Evolutionary conservation across 139 green algal genomes (phyloP).

Genomic region (Auxenochlorella pyrenoidosa): DNA sequence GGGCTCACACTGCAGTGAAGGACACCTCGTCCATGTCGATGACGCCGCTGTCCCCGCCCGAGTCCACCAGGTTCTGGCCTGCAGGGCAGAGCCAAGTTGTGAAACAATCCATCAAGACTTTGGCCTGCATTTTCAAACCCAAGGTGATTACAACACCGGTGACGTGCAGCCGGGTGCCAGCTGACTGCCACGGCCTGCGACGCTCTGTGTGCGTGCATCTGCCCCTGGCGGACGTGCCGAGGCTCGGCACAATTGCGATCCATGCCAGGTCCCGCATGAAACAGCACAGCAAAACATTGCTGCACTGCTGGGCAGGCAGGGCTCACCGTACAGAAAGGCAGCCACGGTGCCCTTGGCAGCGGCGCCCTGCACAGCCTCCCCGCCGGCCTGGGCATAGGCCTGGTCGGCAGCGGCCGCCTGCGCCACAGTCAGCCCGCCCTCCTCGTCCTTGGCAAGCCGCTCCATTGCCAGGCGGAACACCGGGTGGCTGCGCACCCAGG

Average conservation of each 20-base stretch:
- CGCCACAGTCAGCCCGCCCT: neutral
- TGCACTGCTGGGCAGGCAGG: neutral
- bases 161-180: no score
- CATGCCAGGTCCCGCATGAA: no score
- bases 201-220: no score
- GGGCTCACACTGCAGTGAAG: slow-evolving; percentile 1
- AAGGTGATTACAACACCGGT: no score
- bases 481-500: slow-evolving; percentile 1
- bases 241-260: no score
- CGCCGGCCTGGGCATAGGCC: neutral
- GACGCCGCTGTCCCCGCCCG: neutral
- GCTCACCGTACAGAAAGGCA: neutral
- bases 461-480: neutral
- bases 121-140: no score
- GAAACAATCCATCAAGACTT: no score
- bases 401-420: neutral
- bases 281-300: no score
- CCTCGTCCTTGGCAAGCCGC: neutral
- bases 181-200: no score
- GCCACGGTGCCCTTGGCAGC: neutral
- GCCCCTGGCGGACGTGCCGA: no score
- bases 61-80: slow-evolving; percentile 9
- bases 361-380: no score
- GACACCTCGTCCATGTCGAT: neutral
- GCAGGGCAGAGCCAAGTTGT: neutral